phyloP scores from a whole-genome alignment of 345 rosid genomes.

The Linum lewisii region DNA sequence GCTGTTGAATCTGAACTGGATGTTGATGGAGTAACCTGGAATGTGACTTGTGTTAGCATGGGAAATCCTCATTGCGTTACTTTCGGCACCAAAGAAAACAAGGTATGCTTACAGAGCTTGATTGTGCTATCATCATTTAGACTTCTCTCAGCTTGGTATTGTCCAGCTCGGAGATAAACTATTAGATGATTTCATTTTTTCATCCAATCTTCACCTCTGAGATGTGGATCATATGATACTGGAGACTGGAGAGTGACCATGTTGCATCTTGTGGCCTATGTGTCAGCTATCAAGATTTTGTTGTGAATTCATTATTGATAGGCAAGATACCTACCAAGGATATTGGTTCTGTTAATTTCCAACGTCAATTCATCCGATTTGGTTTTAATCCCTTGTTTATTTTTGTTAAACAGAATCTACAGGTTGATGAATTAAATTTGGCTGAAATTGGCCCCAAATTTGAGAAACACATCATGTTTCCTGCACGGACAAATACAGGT shows the following conservation, averaged over 20 bases:
- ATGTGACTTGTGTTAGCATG: constrained; percentile 96
- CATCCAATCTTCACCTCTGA: too few species aligned
- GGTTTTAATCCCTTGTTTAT: background rate
- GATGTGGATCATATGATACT: too few species aligned
- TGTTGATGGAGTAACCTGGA: constrained; percentile 81
- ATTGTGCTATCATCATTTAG: background rate
- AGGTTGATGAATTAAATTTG: constrained; percentile 74
- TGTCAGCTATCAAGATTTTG: too few species aligned
- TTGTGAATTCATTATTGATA: too few species aligned
- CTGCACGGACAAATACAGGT: constrained; percentile 96
- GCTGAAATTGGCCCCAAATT: constrained; percentile 82
- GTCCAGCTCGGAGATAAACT: background rate
- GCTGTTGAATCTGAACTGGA: constrained; percentile 52
- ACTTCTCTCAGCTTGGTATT: background rate
- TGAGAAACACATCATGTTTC: constrained; percentile 80
- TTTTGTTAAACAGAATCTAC: constrained; percentile 39
- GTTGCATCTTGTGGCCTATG: too few species aligned
- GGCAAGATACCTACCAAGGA: background rate
- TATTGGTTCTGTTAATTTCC: background rate
- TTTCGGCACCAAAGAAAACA: constrained; percentile 49
- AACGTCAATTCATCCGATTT: background rate
- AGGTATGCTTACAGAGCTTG: constrained; percentile 31
- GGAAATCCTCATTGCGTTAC: constrained; percentile 96
- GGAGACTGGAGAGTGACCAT: too few species aligned
- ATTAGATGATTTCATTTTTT: too few species aligned